Evolutionary conservation across 2,329 filamentous ascomycete genomes (phyloP).

Genomic region (Fusarium devonianum): DNA sequence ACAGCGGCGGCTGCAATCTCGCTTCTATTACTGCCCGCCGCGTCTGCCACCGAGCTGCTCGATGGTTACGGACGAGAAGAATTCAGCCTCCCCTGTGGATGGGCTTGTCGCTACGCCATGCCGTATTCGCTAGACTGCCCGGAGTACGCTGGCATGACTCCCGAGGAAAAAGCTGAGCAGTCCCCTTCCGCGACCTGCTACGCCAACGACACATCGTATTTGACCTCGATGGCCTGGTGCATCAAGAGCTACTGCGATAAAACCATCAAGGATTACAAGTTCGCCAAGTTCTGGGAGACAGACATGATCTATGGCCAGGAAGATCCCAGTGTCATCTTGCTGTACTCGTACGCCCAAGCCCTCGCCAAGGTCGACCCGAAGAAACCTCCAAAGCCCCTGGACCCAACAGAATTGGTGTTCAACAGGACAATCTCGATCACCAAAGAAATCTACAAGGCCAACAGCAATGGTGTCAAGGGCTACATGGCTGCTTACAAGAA

Average conservation of each 20-base stretch:
- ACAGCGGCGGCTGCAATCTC: neutral
- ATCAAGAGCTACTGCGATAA: constrained; percentile 17
- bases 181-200: constrained; percentile 29
- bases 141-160: constrained; percentile 30
- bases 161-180: constrained; percentile 20
- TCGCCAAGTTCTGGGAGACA: constrained; percentile 32
- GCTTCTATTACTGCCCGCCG: neutral
- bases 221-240: constrained; percentile 36
- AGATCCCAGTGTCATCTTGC: neutral
- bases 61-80: constrained; percentile 28
- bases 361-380: constrained; percentile 16
- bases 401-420: neutral
- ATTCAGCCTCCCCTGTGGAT: constrained; percentile 18
- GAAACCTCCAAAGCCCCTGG: constrained; percentile 5
- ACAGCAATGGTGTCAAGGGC: constrained; percentile 19
- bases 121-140: constrained; percentile 32
- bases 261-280: constrained; percentile 4
- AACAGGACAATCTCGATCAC: constrained; percentile 29
- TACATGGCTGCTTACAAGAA: constrained; percentile 8
- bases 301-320: constrained; percentile 22
- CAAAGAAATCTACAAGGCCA: constrained; percentile 6
- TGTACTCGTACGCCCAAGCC: constrained; percentile 26
- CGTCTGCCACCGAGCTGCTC: constrained; percentile 15
- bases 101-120: constrained; percentile 25
- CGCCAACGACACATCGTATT: constrained; percentile 19